These are phyloP conservation scores for Pseudodiploospora longispora DNA, from an alignment of 2,329 filamentous ascomycete genomes.

Conservation along the genomic window DNA sequence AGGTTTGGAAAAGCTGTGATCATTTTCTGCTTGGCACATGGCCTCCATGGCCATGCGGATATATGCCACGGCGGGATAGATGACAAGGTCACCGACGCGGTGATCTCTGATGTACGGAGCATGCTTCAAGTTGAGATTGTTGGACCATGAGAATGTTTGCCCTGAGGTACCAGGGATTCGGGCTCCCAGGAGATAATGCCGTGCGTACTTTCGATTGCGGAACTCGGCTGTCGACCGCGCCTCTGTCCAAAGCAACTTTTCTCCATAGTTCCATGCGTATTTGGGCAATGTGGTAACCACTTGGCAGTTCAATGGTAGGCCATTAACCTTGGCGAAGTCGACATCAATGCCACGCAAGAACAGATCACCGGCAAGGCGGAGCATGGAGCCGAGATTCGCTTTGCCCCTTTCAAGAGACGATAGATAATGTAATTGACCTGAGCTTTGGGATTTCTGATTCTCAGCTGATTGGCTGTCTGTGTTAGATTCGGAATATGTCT, in stretches of 20 bases:
- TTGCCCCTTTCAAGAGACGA: conserved; percentile 35
- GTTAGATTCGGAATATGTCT: conserved; percentile 13
- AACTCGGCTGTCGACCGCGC: conserved; percentile 22
- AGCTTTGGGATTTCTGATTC: conserved; percentile 26
- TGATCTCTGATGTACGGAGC: conserved; percentile 50
- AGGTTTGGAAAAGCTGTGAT: neutral
- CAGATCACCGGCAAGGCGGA: conserved; percentile 31
- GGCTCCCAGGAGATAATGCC: conserved; percentile 36
- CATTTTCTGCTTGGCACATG: conserved; percentile 11
- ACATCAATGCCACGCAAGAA: conserved; percentile 33
- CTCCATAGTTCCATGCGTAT: conserved; percentile 24
- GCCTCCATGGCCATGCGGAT: conserved; percentile 37
- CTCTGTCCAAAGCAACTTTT: conserved; percentile 18
- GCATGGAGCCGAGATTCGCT: conserved; percentile 24
- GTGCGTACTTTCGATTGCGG: conserved; percentile 27
- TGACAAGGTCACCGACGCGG: conserved; percentile 39
- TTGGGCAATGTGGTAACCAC: conserved; percentile 17
- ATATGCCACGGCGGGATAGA: conserved; percentile 39
- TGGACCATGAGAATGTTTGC: conserved; percentile 34
- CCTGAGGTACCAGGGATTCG: conserved; percentile 10
- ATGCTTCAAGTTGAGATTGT: conserved; percentile 37
- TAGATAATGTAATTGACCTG: conserved; percentile 20
- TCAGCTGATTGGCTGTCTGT: too few relatives aligned
- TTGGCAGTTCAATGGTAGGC: neutral
- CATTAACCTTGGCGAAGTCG: conserved; percentile 24